Conservation (phyloP, 2,329 filamentous ascomycete species). For the Hypoxylon sp. region DNA sequence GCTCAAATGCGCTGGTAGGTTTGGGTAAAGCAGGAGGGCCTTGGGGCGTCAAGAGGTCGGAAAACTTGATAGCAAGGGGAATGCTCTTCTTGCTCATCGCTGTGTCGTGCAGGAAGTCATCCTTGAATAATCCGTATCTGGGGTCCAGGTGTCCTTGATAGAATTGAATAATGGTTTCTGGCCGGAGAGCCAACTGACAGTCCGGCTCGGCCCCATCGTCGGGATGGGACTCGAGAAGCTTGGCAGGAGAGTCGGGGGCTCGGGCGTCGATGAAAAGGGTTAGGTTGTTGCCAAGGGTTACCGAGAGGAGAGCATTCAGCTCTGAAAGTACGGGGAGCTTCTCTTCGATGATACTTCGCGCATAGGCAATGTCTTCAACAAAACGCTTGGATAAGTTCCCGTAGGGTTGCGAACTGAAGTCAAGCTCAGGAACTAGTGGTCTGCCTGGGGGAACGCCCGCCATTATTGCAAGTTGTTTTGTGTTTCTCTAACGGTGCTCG, state of each 20-base stretch:
- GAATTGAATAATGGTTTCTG: conserved; percentile 48
- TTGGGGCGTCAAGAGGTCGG: conserved; percentile 46
- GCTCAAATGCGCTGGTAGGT: conserved; percentile 56
- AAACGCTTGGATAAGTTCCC: conserved; percentile 31
- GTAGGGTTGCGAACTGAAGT: conserved; percentile 45
- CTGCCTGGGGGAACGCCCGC: conserved; percentile 45
- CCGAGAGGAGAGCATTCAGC: conserved; percentile 44
- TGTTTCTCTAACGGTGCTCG: neutral
- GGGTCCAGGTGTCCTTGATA: conserved; percentile 49
- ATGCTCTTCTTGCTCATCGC: conserved; percentile 48
- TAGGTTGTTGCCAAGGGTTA: conserved; percentile 40
- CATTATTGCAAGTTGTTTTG: conserved; percentile 29
- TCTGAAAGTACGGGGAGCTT: conserved; percentile 46
- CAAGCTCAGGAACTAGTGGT: conserved; percentile 43
- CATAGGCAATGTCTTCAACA: conserved; percentile 38
- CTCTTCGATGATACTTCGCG: conserved; percentile 44
- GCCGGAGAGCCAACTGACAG: conserved; percentile 46
- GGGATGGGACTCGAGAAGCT: conserved; percentile 36
- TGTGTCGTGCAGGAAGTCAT: conserved; percentile 47
- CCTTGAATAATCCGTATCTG: conserved; percentile 51
- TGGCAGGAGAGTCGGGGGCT: conserved; percentile 32
- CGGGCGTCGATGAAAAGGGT: conserved; percentile 51
- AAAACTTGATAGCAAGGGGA: conserved; percentile 49
- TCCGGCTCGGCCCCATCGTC: conserved; percentile 45
- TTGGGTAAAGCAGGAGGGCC: conserved; percentile 40